Percentiles rank a stretch among this genome's conserved stretches.
Conservation (phyloP, 805 yeast species). For the Zygosaccharomyces kombuchaensis region DNA sequence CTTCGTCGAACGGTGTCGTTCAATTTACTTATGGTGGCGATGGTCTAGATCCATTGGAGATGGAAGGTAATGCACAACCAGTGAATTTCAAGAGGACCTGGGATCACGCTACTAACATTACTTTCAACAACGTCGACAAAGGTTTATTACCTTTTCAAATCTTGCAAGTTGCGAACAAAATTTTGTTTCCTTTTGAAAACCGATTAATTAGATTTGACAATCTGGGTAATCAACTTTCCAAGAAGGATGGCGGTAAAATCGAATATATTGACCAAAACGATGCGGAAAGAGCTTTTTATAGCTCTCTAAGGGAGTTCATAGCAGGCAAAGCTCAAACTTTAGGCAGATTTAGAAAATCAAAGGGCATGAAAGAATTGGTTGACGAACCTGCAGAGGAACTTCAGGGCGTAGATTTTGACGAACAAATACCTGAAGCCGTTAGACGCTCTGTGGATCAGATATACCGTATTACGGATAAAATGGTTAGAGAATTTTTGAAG, state of each 20-base stretch:
- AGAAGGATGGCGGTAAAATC: constrained; percentile 44
- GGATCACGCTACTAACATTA: constrained; percentile 82
- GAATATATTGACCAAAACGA: constrained; percentile 79
- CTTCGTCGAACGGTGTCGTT: constrained; percentile 92
- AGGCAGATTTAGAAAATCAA: constrained; percentile 51
- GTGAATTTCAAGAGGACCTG: constrained; percentile 91
- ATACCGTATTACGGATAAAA: constrained; percentile 56
- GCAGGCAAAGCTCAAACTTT: constrained; percentile 51
- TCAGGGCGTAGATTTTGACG: constrained; percentile 40
- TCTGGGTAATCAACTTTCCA: constrained; percentile 50
- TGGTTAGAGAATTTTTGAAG: constrained; percentile 62
- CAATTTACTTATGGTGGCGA: constrained; percentile 99
- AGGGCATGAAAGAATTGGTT: constrained; percentile 46
- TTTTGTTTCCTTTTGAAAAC: constrained; percentile 58
- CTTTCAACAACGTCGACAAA: constrained; percentile 50
- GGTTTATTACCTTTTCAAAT: constrained; percentile 72
- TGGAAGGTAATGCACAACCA: constrained; percentile 98
- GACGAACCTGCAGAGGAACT: constrained; percentile 44
- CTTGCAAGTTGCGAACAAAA: constrained; percentile 46
- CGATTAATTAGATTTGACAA: constrained; percentile 67
- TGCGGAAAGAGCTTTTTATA: constrained; percentile 81
- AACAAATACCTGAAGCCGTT: constrained; percentile 33
- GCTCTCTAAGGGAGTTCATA: constrained; percentile 66
- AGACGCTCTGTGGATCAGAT: constrained; percentile 57
- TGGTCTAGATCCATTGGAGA: constrained; percentile 94